Evolutionary conservation across 495 filamentous ascomycete species (phyloP), one percentile per base, ranked within the genome.

Genomic region (Arthonia radiata): DNA sequence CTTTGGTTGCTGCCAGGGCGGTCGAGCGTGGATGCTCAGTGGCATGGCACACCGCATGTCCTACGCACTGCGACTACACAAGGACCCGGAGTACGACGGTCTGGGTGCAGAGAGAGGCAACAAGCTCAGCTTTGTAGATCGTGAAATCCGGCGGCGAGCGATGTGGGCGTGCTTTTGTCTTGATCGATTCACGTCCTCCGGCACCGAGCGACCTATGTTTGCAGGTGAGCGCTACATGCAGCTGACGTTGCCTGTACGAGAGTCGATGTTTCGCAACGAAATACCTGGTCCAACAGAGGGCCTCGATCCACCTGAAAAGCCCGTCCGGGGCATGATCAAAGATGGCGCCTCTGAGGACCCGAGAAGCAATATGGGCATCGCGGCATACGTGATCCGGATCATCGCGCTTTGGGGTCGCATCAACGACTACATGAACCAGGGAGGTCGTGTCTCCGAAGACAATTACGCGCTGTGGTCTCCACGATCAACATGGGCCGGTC

Each of bases 141-240:
- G 76, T 18, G 86, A 97, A 43, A 92, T 93, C 19, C 58, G 86
- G 29, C 59, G 83, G 31, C 61, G 86, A 28, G 89, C 79, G 4
- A 93, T 97, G 83, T 97, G 86, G 86, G 75, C 81, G 13, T 92
- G 81, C 43, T 92, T 83, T 39, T 42, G 89, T 33, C 92, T 97
- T 86, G 86, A 97, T 46, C 68, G 83, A 0, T 93, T 92, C 49
- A 93, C 81, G 47, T 90, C 83, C 2, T 92, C 82, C 2, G 86
- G 86, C 9, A 92, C 82, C 15, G 81, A 92, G 38, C 64, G 86
- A 28, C 86, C 86, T 26, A 73, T 74, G n/a, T 83, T 89, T 39
- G 74, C 82, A 18, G 69, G 77, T 36, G 82, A 93, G 45, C 74
- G 76, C 30, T 74, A 73, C 29, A 57, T 97, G 27, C 74, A 81